A percentile compares a stretch with the other conserved stretches of the same genome.
phyloP scores from a whole-genome alignment of 305 asterid genomes.

The Ajuga reptans region DNA sequence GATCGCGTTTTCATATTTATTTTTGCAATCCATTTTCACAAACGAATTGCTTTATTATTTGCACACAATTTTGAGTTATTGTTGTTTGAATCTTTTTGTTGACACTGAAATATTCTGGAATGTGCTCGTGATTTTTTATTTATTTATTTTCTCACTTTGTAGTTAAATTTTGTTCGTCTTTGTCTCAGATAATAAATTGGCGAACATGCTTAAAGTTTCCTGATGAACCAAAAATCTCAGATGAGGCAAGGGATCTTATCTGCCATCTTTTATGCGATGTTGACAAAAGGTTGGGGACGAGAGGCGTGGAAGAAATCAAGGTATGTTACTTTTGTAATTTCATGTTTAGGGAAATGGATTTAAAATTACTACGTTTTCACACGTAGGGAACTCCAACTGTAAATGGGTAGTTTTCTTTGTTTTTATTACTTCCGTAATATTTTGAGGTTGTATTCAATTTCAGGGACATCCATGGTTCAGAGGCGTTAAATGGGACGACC shows the following conservation, averaged over 20 bases:
- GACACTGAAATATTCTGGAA: neutral
- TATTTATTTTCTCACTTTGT: neutral
- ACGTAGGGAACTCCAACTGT: neutral
- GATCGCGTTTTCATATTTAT: neutral
- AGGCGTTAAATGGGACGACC: slow-evolving; percentile 69
- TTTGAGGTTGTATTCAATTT: slow-evolving; percentile 17
- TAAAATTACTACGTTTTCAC: neutral
- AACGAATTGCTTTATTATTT: neutral
- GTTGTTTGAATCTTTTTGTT: neutral
- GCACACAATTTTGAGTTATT: no score
- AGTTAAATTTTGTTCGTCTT: neutral
- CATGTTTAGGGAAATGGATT: neutral
- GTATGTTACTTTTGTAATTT: slow-evolving; percentile 23
- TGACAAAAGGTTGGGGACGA: slow-evolving; percentile 83
- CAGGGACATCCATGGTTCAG: slow-evolving; percentile 91
- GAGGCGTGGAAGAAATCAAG: slow-evolving; percentile 91
- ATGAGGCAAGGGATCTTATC: slow-evolving; percentile 84
- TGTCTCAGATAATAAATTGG: slow-evolving; percentile 56
- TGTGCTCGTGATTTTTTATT: neutral
- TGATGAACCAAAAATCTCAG: slow-evolving; percentile 75
- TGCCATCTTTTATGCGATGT: slow-evolving; percentile 76
- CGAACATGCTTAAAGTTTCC: slow-evolving; percentile 83
- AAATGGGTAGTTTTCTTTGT: neutral
- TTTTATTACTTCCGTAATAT: neutral
- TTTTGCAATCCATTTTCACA: neutral